Evolutionary conservation across 129 eudicot species (phyloP).

Genomic region (Artemisia argyi): DNA sequence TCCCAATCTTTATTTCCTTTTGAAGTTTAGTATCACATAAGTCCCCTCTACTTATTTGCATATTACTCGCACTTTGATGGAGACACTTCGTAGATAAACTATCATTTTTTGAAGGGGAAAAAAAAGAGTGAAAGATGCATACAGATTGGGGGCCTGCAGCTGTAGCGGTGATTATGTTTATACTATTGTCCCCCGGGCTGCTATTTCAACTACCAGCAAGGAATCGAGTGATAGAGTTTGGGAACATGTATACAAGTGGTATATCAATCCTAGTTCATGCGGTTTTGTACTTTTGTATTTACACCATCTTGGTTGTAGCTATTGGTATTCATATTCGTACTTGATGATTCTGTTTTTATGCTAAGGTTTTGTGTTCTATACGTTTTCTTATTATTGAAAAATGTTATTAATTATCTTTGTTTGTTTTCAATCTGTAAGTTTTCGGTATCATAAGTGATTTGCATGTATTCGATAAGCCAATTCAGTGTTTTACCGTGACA

Average conservation of each 20-base stretch:
- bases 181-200: constrained; percentile 80
- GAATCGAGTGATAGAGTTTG: constrained; percentile 77
- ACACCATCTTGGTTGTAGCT: constrained; percentile 84
- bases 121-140: constrained; percentile 34
- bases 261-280: constrained; percentile 86
- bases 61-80: background rate
- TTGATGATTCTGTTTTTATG: constrained; percentile 14
- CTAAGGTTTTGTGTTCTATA: constrained; percentile 11
- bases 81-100: background rate
- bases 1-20: constrained; percentile 28
- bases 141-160: constrained; percentile 98
- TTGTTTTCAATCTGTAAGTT: constrained; percentile 4
- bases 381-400: constrained; percentile 7
- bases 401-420: constrained; percentile 1
- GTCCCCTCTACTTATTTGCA: constrained; percentile 23
- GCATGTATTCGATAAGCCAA: background rate
- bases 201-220: constrained; percentile 89
- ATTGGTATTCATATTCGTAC: constrained; percentile 84
- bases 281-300: constrained; percentile 71
- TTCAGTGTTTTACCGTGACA: background rate
- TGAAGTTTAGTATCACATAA: constrained; percentile 41
- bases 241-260: constrained; percentile 94
- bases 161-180: constrained; percentile 90
- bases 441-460: constrained; percentile 9
- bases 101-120: background rate